Evolutionary conservation across 2,329 filamentous ascomycete species (phyloP), one percentile per base, ranked within the genome.

Genomic region (Venturia aucupariae): DNA sequence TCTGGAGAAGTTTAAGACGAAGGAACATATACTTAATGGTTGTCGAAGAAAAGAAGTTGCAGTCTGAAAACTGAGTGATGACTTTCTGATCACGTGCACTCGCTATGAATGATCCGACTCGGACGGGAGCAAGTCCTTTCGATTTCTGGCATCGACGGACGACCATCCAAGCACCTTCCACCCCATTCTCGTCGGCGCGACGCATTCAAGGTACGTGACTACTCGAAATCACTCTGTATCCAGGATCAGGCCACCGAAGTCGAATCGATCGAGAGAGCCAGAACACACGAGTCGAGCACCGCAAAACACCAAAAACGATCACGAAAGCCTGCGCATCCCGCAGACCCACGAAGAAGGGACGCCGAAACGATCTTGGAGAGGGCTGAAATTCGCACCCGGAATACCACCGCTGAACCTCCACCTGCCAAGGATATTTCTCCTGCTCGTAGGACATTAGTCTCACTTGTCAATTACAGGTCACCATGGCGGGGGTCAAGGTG

Each of bases 401-500:
- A 22, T 6, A 8, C 13, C 22, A 35, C 30, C 19, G 30, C 24
- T 35, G 10, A n/a, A 35, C 24, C 10, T 32, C 11, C 11, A 35
- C 27, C 8, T 15, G 19, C 51, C 4, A 57, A 35, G 51, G 51
- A 57, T 17, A 57, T 19, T 13, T 32, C 51, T 32, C 51, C 35
- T 42, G 17, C 59, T 46, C 42, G 38, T 32, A 39, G 59, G 38
- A 61, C 42, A 42, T 41, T 13, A 42, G 59, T 41, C 42, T 46
- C 35, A 61, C 38, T 42, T 27, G 38, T 32, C 17, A 61, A 19
- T 46, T 42, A 15, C 7, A 42, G 22, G 57, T 41, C 39, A 60
- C 24, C 32, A 61, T 61, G 59, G 59, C 59, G n/a, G 59, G 38
- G 38, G 35, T 46, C 42, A 61, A 61, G 42, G 42, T 89, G 80